A percentile compares a stretch with the other conserved stretches of the same genome.
These are phyloP conservation scores for Umbelopsis vinacea DNA, from an alignment of 192 early-diverging fungal genomes.

Conservation along the genomic window DNA sequence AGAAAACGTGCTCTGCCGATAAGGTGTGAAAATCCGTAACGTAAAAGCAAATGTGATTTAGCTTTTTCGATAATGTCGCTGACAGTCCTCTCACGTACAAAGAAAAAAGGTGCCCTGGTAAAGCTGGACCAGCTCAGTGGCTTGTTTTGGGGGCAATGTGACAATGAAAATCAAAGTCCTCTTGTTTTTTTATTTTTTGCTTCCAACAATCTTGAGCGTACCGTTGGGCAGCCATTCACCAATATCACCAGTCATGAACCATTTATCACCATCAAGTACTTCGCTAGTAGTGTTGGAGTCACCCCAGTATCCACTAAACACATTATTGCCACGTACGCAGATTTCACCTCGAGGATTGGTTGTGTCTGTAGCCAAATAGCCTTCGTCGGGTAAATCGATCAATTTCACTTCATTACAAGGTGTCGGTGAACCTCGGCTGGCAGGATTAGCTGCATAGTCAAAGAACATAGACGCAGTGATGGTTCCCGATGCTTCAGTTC, in stretches of 20 bases:
- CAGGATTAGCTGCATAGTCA: constrained; percentile 50
- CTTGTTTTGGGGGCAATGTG: constrained; percentile 18
- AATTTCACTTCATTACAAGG: constrained; percentile 79
- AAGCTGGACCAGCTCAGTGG: neutral
- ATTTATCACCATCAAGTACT: constrained; percentile 79
- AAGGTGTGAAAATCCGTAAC: neutral
- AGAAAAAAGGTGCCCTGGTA: neutral
- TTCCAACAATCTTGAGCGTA: constrained; percentile 34
- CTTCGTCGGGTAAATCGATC: constrained; percentile 76
- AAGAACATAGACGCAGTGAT: constrained; percentile 45
- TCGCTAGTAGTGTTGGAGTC: constrained; percentile 71
- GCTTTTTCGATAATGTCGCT: neutral
- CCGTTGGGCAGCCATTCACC: constrained; percentile 52
- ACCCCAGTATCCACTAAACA: constrained; percentile 86
- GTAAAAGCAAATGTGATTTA: neutral
- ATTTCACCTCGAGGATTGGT: constrained; percentile 88
- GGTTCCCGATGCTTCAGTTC: constrained; percentile 40
- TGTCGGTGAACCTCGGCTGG: constrained; percentile 65
- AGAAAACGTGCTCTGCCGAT: too few species aligned
- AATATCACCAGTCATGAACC: constrained; percentile 85
- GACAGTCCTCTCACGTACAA: neutral
- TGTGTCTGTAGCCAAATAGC: constrained; percentile 68
- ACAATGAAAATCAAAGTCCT: neutral
- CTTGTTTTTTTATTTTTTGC: constrained; percentile 24
- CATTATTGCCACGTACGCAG: constrained; percentile 76